Conservation (phyloP, 257 asterid species). For the Solanum verrucosum region DNA sequence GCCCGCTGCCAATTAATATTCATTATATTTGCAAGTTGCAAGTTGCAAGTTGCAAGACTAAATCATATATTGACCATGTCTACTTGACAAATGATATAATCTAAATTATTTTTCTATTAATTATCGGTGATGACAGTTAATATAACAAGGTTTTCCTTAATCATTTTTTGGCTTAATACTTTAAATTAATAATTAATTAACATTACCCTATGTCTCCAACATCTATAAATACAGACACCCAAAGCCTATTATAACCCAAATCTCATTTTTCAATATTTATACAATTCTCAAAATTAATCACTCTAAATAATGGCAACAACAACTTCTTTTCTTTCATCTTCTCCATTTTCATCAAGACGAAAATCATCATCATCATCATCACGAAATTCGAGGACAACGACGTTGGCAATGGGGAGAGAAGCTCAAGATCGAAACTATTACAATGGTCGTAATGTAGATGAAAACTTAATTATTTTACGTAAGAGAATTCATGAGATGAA, state of each 20-base stretch:
- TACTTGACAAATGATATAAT: background rate
- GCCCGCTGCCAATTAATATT: background rate
- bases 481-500: constrained; percentile 28
- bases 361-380: background rate
- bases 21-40: background rate
- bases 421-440: background rate
- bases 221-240: background rate
- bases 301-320: constrained; percentile 10
- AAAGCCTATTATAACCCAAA: background rate
- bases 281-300: background rate
- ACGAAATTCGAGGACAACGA: background rate
- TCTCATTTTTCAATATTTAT: background rate
- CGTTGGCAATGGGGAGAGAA: constrained; percentile 10
- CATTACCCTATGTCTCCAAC: background rate
- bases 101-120: background rate
- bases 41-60: background rate
- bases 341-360: background rate
- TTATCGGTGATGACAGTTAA: background rate
- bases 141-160: constrained; percentile 11
- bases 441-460: constrained; percentile 10
- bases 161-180: background rate
- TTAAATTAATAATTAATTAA: background rate
- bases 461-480: constrained; percentile 20
- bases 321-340: background rate
- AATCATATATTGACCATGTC: background rate